Evolutionary conservation across 176 grass and related monocot genomes (phyloP).

Genomic region (Phoenix dactylifera): DNA sequence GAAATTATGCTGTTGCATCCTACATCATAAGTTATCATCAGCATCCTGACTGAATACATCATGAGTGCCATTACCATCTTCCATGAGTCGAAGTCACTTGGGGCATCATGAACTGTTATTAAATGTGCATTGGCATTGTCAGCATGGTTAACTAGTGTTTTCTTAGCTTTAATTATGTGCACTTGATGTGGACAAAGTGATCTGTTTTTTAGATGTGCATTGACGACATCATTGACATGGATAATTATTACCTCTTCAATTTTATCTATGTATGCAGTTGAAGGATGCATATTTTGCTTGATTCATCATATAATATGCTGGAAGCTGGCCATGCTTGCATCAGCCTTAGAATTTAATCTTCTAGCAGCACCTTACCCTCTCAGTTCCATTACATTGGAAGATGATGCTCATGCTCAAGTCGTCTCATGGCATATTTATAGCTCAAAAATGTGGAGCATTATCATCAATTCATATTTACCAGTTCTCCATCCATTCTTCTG

Average conservation of each 20-base stretch:
- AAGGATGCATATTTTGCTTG: no score
- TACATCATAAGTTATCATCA: constrained; percentile 24
- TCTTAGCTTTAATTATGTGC: constrained; percentile 21
- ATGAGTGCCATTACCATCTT: constrained; percentile 49
- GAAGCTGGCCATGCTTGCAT: constrained; percentile 37
- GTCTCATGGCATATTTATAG: constrained; percentile 47
- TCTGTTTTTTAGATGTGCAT: constrained; percentile 43
- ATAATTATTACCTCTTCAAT: constrained; percentile 24
- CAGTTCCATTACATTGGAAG: not conserved
- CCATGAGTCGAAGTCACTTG: constrained; percentile 22
- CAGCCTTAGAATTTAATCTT: constrained; percentile 5
- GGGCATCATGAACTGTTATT: constrained; percentile 39
- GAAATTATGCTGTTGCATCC: constrained; percentile 48
- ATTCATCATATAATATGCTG: constrained; percentile 18
- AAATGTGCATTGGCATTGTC: constrained; percentile 58
- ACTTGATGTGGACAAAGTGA: constrained; percentile 24
- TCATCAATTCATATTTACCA: not conserved
- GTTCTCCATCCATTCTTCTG: not conserved
- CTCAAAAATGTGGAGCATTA: not conserved
- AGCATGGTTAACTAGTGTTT: constrained; percentile 19
- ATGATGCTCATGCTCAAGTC: constrained; percentile 16
- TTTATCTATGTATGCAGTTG: constrained; percentile 13
- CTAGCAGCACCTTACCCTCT: not conserved
- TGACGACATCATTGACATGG: constrained; percentile 24
- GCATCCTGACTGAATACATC: constrained; percentile 50